Percentiles rank a stretch among this genome's conserved stretches.
These are phyloP conservation scores for Plasmodium fragile DNA, from an alignment of 169 alveolate genomes.

Conservation along the genomic window DNA sequence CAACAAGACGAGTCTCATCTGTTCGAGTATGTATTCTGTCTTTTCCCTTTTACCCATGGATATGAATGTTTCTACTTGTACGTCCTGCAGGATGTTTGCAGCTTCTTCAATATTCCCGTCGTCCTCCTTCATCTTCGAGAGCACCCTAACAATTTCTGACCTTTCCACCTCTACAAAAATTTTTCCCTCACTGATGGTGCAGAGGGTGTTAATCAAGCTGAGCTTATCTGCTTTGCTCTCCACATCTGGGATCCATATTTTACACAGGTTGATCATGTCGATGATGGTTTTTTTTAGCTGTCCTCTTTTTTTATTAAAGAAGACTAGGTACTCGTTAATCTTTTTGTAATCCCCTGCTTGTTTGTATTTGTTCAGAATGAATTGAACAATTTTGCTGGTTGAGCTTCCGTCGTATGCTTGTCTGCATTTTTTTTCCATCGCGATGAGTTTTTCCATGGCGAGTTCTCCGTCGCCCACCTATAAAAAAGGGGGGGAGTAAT, in stretches of 20 bases:
- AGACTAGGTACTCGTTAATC: conserved; percentile 78
- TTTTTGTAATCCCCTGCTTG: conserved; percentile 77
- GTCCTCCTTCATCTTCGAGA: conserved; percentile 81
- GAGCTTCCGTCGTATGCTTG: conserved; percentile 84
- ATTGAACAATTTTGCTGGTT: conserved; percentile 78
- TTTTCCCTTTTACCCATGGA: conserved; percentile 80
- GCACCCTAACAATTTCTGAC: conserved; percentile 79
- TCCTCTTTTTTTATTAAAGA: conserved; percentile 80
- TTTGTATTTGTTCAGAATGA: conserved; percentile 77
- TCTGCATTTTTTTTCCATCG: conserved; percentile 82
- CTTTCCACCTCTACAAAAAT: conserved; percentile 83
- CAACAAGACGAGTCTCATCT: conserved; percentile 83
- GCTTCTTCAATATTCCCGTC: conserved; percentile 83
- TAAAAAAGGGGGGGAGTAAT: not conserved
- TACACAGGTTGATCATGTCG: conserved; percentile 80
- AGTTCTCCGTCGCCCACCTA: conserved; percentile 46
- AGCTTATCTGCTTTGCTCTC: conserved; percentile 75
- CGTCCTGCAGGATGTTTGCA: conserved; percentile 81
- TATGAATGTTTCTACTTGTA: conserved; percentile 85
- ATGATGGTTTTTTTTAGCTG: conserved; percentile 82
- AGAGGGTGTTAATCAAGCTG: conserved; percentile 78
- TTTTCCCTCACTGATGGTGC: conserved; percentile 83
- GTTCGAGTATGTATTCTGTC: conserved; percentile 82
- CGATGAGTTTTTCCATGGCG: conserved; percentile 19
- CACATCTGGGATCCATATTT: conserved; percentile 77